These are phyloP conservation scores for Aethionema arabicum DNA, from an alignment of 345 rosid species.

Conservation along the genomic window DNA sequence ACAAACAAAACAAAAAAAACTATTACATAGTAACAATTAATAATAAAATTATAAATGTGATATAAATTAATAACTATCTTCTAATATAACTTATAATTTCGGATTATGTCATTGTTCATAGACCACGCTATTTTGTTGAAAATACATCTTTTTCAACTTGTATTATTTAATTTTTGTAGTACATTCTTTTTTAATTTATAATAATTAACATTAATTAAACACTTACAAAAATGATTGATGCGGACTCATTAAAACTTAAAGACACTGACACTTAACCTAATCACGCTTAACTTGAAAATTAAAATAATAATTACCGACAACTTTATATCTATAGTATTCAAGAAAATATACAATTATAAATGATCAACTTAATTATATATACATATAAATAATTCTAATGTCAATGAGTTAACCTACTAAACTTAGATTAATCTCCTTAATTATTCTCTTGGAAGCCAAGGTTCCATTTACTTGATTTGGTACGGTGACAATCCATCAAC, in stretches of 20 bases:
- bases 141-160: too few relatives aligned
- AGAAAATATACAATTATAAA: conserved; percentile 1
- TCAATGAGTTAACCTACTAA: conserved; percentile 8
- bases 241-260: conserved; percentile 3
- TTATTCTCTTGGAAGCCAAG: conserved; percentile 7
- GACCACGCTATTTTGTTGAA: too few relatives aligned
- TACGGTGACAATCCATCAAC: conserved; percentile 24
- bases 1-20: too few relatives aligned
- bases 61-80: too few relatives aligned
- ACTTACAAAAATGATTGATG: background rate
- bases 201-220: background rate
- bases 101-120: too few relatives aligned
- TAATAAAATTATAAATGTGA: too few relatives aligned
- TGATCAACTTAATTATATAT: background rate
- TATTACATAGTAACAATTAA: too few relatives aligned
- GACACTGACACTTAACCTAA: conserved; percentile 8
- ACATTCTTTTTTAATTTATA: too few relatives aligned
- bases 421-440: conserved; percentile 10
- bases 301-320: conserved; percentile 21
- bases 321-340: conserved; percentile 14
- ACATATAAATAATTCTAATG: background rate
- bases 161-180: too few relatives aligned
- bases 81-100: too few relatives aligned
- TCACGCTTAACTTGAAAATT: conserved; percentile 13
- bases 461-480: conserved; percentile 25